Evolutionary conservation across 2,329 filamentous ascomycete species (phyloP).

Genomic region (Lizonia empirigonia): DNA sequence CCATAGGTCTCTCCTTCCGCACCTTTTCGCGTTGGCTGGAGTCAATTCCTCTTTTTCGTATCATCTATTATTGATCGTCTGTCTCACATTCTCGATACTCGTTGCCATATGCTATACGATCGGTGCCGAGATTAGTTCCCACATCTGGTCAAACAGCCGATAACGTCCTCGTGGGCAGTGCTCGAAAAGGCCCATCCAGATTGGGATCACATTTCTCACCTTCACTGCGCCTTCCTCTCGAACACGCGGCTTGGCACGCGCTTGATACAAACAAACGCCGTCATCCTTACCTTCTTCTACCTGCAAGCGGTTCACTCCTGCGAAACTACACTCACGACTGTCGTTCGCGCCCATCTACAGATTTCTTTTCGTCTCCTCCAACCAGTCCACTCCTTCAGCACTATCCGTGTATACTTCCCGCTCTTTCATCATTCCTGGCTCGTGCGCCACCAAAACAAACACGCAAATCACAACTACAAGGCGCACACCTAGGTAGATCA

Average conservation of each 20-base stretch:
- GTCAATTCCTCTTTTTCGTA: neutral
- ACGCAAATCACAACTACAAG: slow-evolving; percentile 2
- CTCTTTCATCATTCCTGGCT: slow-evolving; percentile 26
- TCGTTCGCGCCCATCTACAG: slow-evolving; percentile 8
- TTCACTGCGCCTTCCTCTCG: slow-evolving; percentile 29
- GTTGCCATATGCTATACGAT: slow-evolving; percentile 4
- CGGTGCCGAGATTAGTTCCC: slow-evolving; percentile 2
- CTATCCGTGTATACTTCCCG: slow-evolving; percentile 27
- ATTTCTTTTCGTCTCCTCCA: slow-evolving; percentile 28
- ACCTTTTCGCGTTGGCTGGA: neutral
- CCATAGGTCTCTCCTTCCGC: neutral
- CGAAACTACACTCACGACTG: slow-evolving; percentile 16
- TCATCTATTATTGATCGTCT: neutral
- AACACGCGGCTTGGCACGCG: slow-evolving; percentile 33
- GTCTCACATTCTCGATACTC: slow-evolving; percentile 3
- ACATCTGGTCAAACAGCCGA: slow-evolving; percentile 4
- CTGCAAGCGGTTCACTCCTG: slow-evolving; percentile 23
- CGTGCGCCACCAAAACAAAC: slow-evolving; percentile 19
- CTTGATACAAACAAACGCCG: slow-evolving; percentile 29
- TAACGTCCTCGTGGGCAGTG: slow-evolving; percentile 6
- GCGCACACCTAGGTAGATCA: neutral
- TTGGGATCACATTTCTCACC: slow-evolving; percentile 20
- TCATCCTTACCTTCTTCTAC: slow-evolving; percentile 6
- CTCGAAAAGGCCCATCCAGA: slow-evolving; percentile 9
- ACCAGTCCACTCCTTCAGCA: slow-evolving; percentile 45